These are phyloP conservation scores for Yamadazyma triangularis DNA, from an alignment of 1,139 yeast genomes.

Conservation along the genomic window DNA sequence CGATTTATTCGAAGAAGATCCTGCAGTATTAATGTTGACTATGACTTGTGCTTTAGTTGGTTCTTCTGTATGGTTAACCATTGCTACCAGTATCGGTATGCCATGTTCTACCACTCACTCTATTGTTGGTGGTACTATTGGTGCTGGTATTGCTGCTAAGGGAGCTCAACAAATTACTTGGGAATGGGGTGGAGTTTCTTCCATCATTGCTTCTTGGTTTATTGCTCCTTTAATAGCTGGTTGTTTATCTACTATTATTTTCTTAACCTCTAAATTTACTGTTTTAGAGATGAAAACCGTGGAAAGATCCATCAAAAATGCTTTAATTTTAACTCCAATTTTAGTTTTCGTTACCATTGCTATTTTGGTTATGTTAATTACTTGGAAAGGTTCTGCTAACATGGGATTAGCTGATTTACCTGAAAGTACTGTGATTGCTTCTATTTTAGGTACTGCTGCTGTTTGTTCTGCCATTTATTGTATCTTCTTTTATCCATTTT, in stretches of 20 bases:
- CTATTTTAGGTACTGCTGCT: slow-evolving; percentile 61
- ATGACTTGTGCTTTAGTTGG: slow-evolving; percentile 77
- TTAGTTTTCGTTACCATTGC: slow-evolving; percentile 60
- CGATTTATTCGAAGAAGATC: slow-evolving; percentile 44
- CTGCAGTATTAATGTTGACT: slow-evolving; percentile 68
- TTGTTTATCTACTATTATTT: slow-evolving; percentile 52
- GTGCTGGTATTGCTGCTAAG: slow-evolving; percentile 70
- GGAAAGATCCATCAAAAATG: slow-evolving; percentile 44
- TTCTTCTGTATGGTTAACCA: slow-evolving; percentile 66
- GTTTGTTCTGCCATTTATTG: slow-evolving; percentile 50
- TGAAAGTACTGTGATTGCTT: slow-evolving; percentile 46
- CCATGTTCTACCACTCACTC: slow-evolving; percentile 82
- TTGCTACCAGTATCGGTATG: slow-evolving; percentile 65
- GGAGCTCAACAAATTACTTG: slow-evolving; percentile 55
- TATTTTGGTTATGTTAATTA: slow-evolving; percentile 56
- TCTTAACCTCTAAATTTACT: slow-evolving; percentile 53
- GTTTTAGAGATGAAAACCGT: slow-evolving; percentile 57
- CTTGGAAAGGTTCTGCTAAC: slow-evolving; percentile 74
- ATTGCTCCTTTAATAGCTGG: slow-evolving; percentile 78
- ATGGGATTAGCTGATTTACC: slow-evolving; percentile 52
- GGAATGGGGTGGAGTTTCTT: slow-evolving; percentile 76
- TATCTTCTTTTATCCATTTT: slow-evolving; percentile 57
- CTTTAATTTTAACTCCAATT: slow-evolving; percentile 54
- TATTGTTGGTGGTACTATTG: slow-evolving; percentile 73
- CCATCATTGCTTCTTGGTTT: slow-evolving; percentile 77